Conservation (phyloP, 2,329 filamentous ascomycete species). For the Penicillium corylophilum region DNA sequence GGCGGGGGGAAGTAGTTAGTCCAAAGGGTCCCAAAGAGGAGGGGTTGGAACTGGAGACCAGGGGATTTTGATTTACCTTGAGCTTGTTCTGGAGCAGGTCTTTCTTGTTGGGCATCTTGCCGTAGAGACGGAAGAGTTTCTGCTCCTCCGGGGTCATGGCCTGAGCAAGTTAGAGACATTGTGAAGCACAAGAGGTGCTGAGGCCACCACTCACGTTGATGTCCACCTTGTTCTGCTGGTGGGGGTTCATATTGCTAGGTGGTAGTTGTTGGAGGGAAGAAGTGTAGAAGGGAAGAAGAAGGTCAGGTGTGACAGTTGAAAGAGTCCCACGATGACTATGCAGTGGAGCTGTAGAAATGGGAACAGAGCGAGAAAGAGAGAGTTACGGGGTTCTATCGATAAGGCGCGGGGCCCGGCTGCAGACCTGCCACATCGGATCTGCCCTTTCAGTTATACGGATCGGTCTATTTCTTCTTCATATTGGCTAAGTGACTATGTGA, state of each 20-base stretch:
- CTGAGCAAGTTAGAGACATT: slow-evolving; percentile 49
- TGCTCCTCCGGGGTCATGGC: slow-evolving; percentile 92
- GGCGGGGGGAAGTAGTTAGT: not conserved
- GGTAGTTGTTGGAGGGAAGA: slow-evolving; percentile 2
- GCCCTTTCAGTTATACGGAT: not conserved
- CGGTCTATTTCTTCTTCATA: not conserved
- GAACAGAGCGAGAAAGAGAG: slow-evolving; percentile 6
- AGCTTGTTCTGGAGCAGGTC: slow-evolving; percentile 97
- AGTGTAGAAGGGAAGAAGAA: slow-evolving; percentile 4
- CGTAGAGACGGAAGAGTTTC: slow-evolving; percentile 93
- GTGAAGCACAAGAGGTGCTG: not conserved
- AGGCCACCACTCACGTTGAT: slow-evolving; percentile 70
- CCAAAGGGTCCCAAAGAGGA: not conserved
- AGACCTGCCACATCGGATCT: not conserved
- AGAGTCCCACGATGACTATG: not conserved
- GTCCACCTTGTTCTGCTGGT: slow-evolving; percentile 98
- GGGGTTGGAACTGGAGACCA: not conserved
- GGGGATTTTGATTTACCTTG: slow-evolving; percentile 56
- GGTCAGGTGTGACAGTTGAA: not conserved
- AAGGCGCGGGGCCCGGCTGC: slow-evolving; percentile 4
- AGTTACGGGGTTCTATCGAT: slow-evolving; percentile 10
- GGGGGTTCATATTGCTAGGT: slow-evolving; percentile 75
- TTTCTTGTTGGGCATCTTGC: slow-evolving; percentile 94
- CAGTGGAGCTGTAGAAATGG: slow-evolving; percentile 5
- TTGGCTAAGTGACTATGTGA: not conserved